phyloP scores from a whole-genome alignment of 495 filamentous ascomycete genomes.

The Xylaria cubensis region DNA sequence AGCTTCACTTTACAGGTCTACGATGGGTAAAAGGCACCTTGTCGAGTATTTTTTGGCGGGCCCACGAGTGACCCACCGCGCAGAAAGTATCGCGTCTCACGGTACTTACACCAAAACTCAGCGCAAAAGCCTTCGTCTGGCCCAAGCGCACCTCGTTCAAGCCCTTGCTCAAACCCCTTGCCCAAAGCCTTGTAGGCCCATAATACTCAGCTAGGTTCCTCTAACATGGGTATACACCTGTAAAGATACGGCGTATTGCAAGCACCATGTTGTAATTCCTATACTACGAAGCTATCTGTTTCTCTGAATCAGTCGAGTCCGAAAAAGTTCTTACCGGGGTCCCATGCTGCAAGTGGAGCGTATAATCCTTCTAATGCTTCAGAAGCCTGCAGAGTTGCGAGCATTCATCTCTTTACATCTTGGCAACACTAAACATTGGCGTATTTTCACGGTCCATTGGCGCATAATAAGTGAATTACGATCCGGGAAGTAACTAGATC shows the following conservation, averaged over 20 bases:
- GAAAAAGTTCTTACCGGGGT: background rate
- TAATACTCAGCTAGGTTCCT: too few relatives aligned
- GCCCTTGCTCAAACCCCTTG: too few relatives aligned
- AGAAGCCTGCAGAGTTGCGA: background rate
- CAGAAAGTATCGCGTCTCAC: too few relatives aligned
- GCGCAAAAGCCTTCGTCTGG: too few relatives aligned
- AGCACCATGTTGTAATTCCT: background rate
- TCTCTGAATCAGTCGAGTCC: background rate
- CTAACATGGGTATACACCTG: too few relatives aligned
- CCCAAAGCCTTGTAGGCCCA: too few relatives aligned
- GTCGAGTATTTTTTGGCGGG: too few relatives aligned
- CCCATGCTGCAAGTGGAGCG: background rate
- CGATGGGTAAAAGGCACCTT: too few relatives aligned
- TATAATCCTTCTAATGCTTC: background rate
- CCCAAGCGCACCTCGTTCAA: too few relatives aligned
- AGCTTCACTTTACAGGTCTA: too few relatives aligned
- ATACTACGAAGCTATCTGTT: background rate
- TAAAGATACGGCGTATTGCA: background rate
- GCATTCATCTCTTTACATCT: background rate
- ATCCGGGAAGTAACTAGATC: background rate
- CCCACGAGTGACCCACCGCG: too few relatives aligned
- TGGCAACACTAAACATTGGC: background rate
- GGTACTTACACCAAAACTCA: too few relatives aligned
- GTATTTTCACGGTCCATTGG: background rate
- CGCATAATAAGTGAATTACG: background rate